Evolutionary conservation across 371 early-diverging fungal species (phyloP), one percentile per base, ranked within the genome.

Genomic region (Fennellomyces sp.): DNA sequence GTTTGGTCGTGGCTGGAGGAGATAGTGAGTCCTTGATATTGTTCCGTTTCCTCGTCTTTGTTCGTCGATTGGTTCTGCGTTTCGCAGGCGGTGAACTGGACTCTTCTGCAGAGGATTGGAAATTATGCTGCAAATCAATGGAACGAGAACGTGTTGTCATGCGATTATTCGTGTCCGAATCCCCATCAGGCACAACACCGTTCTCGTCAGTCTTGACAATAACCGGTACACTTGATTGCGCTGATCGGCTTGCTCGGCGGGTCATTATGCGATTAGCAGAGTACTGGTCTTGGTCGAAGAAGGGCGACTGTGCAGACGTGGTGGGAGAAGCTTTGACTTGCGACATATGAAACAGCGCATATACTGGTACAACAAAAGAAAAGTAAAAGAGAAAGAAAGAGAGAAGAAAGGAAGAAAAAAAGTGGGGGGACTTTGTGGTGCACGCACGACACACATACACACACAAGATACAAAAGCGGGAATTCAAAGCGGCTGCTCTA

Each of bases 111-210:
- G 39, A 11, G 26, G 59, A 49, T 58, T 33, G 25, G 54, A 45
- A 50, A 51, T 25, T 59, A 54, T 36, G 39, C 33, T 50, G 53
- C 38, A 47, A 29, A 29, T 61, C 61, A 31, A 51, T 55, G 13
- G 61, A 61, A 19, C 55, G 53, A 11, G 61, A 61, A 33, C 61
- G 61, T 54, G 61, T 61, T 31, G 61, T 55, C 61, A 61, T 54
- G 33, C 55, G 61, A 23, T 33, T 25, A 17, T 19, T 33, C n/a
- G 35, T 23, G 31, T 47, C 54, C 19, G 47, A 25, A 28, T n/a
- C 47, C 12, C 31, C 5, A 45, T 45, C 45, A 45, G 10, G 19
- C 17, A 15, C 21, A 15, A 17, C 33, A 55, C 48, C 29, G 35
- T 54, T 50, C 39, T 61, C 49, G 27, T 45, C 38, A 17, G 47